Conservation (phyloP, 164 flowering plant species). For the Annona cherimola region DNA sequence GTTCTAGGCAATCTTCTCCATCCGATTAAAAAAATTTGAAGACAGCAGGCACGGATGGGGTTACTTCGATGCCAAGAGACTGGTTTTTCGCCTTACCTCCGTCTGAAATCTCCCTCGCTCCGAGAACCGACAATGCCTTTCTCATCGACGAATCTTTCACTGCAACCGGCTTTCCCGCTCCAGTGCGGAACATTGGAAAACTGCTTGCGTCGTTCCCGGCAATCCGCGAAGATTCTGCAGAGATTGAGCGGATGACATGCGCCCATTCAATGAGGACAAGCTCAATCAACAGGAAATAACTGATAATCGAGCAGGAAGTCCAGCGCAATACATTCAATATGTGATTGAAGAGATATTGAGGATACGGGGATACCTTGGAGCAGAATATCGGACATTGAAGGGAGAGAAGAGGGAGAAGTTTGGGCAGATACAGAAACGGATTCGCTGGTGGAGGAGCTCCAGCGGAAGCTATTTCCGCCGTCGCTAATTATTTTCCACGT, state of each 20-base stretch:
- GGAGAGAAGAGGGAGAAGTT: conserved; percentile 30
- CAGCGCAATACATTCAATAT: not conserved
- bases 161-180: conserved; percentile 51
- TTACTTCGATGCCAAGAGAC: not conserved
- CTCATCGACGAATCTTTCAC: conserved; percentile 51
- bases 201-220: conserved; percentile 7
- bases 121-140: conserved; percentile 58
- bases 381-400: conserved; percentile 68
- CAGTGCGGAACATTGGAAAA: conserved; percentile 56
- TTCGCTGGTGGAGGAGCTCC: conserved; percentile 35
- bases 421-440: not conserved
- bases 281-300: not conserved
- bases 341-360: conserved; percentile 1
- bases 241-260: not conserved
- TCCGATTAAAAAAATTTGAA: not conserved
- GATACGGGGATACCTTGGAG: conserved; percentile 37
- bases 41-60: not conserved
- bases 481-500: conserved; percentile 67
- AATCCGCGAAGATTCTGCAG: conserved; percentile 35
- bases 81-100: conserved; percentile 13
- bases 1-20: not conserved
- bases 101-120: conserved; percentile 25
- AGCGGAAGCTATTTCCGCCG: conserved; percentile 43
- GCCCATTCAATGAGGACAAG: not conserved
- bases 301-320: not conserved